Base-by-base conservation (phyloP, 208 protist species). In the Spongospora subterranea region DNA sequence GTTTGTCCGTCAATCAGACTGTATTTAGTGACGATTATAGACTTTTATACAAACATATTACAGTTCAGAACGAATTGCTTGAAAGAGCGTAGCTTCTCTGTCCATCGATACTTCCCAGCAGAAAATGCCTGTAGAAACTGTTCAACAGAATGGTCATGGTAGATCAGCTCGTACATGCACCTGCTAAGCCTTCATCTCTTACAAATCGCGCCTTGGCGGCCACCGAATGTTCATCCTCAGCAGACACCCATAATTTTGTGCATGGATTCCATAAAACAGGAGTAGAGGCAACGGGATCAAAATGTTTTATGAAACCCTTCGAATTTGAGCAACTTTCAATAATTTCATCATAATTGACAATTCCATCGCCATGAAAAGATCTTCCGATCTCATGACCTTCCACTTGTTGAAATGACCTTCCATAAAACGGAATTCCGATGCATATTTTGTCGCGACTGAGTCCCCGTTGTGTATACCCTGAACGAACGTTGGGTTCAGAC, bases 31-130 rank as follows among this genome's bases (percentile, higher is more conserved):
- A n/a, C n/a, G n/a, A n/a, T n/a, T n/a, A n/a, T n/a, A n/a, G n/a
- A n/a, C n/a, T n/a, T n/a, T n/a, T n/a, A n/a, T n/a, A n/a, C n/a
- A n/a, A n/a, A n/a, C n/a, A n/a, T n/a, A n/a, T n/a, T n/a, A n/a
- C n/a, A n/a, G n/a, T n/a, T n/a, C n/a, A n/a, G n/a, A n/a, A n/a
- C n/a, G n/a, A n/a, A n/a, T n/a, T n/a, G n/a, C n/a, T n/a, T n/a
- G n/a, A n/a, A n/a, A n/a, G n/a, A n/a, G n/a, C n/a, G n/a, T n/a
- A 82, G 71, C 71, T 6, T 35, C 35, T 43, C 71, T 82, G n/a
- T 82, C 71, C 71, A 82, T 82, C 35, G 35, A 45, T n/a, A 82
- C 6, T 82, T 82, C 71, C 71, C 71, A 82, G n/a, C 6, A 82
- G n/a, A 82, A 82, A 35, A 82, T n/a, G n/a, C 71, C 71, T 43